Base-by-base conservation (phyloP, 2,329 filamentous ascomycete species). In the Tothia fuscella region DNA sequence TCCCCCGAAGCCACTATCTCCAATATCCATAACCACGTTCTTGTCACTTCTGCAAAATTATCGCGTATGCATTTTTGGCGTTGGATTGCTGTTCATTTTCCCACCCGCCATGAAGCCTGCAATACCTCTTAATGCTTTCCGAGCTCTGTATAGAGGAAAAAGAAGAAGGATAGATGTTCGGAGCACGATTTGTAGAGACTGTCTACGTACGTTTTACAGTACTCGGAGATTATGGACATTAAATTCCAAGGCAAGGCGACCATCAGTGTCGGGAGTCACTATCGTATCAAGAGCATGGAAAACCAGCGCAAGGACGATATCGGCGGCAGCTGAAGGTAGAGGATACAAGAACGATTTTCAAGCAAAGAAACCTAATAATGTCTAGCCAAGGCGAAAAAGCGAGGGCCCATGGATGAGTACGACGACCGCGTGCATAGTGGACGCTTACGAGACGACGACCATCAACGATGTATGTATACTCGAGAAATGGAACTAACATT, bases 321-420 rank as follows among this genome's bases (percentile, higher is more conserved):
- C 35, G 14, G 28, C 35, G 14, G 10, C 21, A 13, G 22, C 17
- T 7, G n/a, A 21, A 13, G 35, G n/a, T n/a, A n/a, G n/a, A n/a
- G n/a, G n/a, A n/a, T n/a, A n/a, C n/a, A n/a, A n/a, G n/a, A n/a
- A n/a, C n/a, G n/a, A n/a, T n/a, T n/a, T n/a, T n/a, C n/a, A n/a
- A n/a, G n/a, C n/a, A n/a, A n/a, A n/a, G n/a, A n/a, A n/a, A n/a
- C n/a, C n/a, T n/a, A n/a, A n/a, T n/a, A n/a, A n/a, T 17, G n/a
- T 25, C 35, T 26, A 26, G n/a, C 6, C 14, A 30, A 19, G 29
- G 3, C 5, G 32, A 43, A 43, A 20, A 43, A 37, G 12, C 42
- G 40, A 19, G 88, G 88, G 0, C 91, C 91, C 2, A 71, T 96
- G 54, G 73, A 78, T 49, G 89, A 96, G 61, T 98, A 98, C 60